Evolutionary conservation across 2,329 filamentous ascomycete genomes (phyloP).

Genomic region (Fusarium decemcellulare): DNA sequence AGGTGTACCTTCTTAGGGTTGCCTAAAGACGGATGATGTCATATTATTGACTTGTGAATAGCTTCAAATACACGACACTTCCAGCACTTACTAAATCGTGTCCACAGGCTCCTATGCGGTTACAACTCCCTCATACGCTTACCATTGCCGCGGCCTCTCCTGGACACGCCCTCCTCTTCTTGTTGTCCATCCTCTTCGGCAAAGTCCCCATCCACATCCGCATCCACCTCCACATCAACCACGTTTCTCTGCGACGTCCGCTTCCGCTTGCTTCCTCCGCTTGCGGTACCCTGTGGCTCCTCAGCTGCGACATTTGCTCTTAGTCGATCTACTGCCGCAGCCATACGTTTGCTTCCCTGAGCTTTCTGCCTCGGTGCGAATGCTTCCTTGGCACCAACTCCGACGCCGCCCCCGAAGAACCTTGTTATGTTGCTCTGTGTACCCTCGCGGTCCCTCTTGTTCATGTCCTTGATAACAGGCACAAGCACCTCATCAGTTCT

Average conservation of each 20-base stretch:
- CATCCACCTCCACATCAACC: conserved; percentile 14
- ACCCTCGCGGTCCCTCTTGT: conserved; percentile 86
- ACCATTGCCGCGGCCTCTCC: conserved; percentile 23
- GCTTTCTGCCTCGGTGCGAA: conserved; percentile 79
- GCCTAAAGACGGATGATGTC: background rate
- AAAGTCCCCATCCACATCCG: conserved; percentile 34
- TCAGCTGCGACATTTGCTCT: conserved; percentile 56
- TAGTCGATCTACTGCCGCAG: conserved; percentile 78
- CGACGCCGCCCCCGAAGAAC: conserved; percentile 85
- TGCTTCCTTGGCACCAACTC: conserved; percentile 74
- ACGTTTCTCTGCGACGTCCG: conserved; percentile 35
- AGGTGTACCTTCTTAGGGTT: too few species aligned
- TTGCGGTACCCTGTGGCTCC: conserved; percentile 13
- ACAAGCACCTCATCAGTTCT: conserved; percentile 96
- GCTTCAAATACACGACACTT: background rate
- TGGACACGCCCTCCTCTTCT: conserved; percentile 15
- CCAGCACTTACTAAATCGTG: background rate
- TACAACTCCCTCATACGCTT: conserved; percentile 41
- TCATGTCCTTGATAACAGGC: conserved; percentile 96
- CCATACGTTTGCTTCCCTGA: conserved; percentile 80
- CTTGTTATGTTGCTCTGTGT: conserved; percentile 97
- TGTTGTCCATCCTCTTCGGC: conserved; percentile 31
- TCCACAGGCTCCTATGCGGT: background rate
- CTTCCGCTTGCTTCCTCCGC: conserved; percentile 43
- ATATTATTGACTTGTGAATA: conserved; percentile 13